Base-by-base conservation (phyloP, 1,284 basidiomycete genomes). In the Cryptococcus sp. region DNA sequence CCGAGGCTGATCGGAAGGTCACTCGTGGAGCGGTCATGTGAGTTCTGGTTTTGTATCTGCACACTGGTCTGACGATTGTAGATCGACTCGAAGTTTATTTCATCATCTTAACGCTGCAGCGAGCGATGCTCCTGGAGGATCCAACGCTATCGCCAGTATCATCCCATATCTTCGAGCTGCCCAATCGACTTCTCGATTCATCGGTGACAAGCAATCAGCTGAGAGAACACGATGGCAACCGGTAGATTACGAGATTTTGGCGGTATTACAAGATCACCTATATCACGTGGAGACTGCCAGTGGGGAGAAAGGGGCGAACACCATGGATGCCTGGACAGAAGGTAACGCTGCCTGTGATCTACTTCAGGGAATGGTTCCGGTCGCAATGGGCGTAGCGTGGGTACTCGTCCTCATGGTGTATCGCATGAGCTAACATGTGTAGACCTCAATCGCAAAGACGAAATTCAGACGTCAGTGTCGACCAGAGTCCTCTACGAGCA, bases 191-290 rank as follows among this genome's bases (percentile, higher is more conserved):
- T 56, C 57, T 4, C 65, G 70, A 1, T 71, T 62, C 52, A 55
- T 61, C 1, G 58, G 60, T 31, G 49, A 59, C 13, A 59, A 63
- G 30, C 53, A 61, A 3, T 49, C 58, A 3, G 32, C 47, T 4
- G 69, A 73, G 32, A 58, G 66, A 42, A 45, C 51, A 2, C 55
- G 49, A 8, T 76, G 72, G 73, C 53, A 63, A 30, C 58, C 65
- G 13, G 73, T 77, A 3, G 75, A 77, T 54, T 52, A 56, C 5
- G 70, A 72, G 42, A 64, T 77, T 7, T 61, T 77, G n/a, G 57
- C 56, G 4, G 55, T 77, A 23, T 58, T 77, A 6, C 70, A 72
- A 35, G 66, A 66, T 41, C 67, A 74, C 55, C 58, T 76, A 15
- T 50, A 57, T 30, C 33, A 59, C 1, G 53, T 74, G 11, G 65